Percentiles rank a stretch among this genome's conserved stretches.
Evolutionary conservation across 345 rosid species (phyloP).

Genomic region (Populus euphratica): DNA sequence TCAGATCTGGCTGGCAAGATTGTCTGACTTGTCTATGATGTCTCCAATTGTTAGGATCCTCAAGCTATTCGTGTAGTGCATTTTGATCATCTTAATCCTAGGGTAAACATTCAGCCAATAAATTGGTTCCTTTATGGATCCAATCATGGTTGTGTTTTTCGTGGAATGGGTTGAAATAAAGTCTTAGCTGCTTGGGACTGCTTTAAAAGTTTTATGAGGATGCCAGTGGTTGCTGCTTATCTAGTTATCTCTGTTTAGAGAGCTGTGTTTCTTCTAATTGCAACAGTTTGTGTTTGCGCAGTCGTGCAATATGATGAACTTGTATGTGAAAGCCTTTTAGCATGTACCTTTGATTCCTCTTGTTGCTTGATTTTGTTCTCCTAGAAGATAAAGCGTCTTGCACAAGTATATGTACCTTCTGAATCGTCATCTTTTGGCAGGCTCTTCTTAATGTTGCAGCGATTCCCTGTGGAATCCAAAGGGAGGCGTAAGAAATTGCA

Average conservation of each 20-base stretch:
- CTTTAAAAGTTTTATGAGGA: neutral
- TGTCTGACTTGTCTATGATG: neutral
- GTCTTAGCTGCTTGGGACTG: neutral
- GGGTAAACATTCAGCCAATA: neutral
- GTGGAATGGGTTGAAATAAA: neutral
- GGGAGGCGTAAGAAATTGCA: constrained; percentile 89
- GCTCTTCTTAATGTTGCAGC: constrained; percentile 87
- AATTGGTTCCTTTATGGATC: neutral
- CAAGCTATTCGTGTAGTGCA: neutral
- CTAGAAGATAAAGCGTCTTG: neutral
- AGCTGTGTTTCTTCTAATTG: neutral
- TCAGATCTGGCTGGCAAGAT: neutral
- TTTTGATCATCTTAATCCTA: neutral
- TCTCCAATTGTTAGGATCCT: neutral
- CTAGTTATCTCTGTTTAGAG: neutral
- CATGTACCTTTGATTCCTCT: neutral
- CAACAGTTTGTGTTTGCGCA: neutral
- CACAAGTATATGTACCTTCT: neutral
- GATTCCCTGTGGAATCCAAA: constrained; percentile 93
- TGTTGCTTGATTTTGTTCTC: neutral
- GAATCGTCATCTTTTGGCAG: constrained; percentile 40
- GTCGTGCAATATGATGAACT: neutral
- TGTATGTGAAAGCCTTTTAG: neutral
- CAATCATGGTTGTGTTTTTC: neutral
- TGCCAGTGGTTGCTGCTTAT: neutral